A percentile compares a stretch with the other conserved stretches of the same genome.
These are phyloP conservation scores for Cardamine chenopodiifolia DNA, from an alignment of 345 rosid genomes.

Conservation along the genomic window DNA sequence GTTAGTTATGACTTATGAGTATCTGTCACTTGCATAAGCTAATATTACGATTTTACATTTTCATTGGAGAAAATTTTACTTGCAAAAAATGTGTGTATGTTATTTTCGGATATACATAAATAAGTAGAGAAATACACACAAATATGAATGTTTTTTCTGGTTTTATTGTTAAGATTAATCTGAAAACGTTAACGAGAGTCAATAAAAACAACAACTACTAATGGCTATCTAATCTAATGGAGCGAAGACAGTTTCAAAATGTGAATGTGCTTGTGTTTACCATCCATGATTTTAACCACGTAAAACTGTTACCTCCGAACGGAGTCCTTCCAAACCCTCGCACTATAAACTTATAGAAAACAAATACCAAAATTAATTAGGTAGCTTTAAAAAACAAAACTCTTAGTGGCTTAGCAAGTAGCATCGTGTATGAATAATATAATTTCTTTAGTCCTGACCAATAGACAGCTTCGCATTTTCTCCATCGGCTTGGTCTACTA, in stretches of 20 bases:
- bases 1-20: not conserved
- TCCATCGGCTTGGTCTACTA: slow-evolving; percentile 19
- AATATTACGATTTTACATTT: too few species aligned
- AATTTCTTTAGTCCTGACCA: slow-evolving; percentile 1
- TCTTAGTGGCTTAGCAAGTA: not conserved
- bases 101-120: too few species aligned
- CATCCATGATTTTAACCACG: not conserved
- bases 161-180: too few species aligned
- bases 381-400: not conserved
- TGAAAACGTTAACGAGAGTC: too few species aligned
- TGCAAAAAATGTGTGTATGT: too few species aligned
- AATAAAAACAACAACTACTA: too few species aligned
- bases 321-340: not conserved
- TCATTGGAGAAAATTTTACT: not conserved
- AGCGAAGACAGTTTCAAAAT: too few species aligned
- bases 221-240: too few species aligned
- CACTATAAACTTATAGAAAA: not conserved
- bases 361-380: not conserved
- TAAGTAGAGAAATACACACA: too few species aligned
- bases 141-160: too few species aligned
- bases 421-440: slow-evolving; percentile 5
- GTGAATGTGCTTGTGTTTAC: too few species aligned
- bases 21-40: not conserved
- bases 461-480: slow-evolving; percentile 13
- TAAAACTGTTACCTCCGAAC: too few species aligned